These are phyloP conservation scores for Podospora bellae-mahoneyi DNA, from an alignment of 495 filamentous ascomycete species.

Conservation along the genomic window DNA sequence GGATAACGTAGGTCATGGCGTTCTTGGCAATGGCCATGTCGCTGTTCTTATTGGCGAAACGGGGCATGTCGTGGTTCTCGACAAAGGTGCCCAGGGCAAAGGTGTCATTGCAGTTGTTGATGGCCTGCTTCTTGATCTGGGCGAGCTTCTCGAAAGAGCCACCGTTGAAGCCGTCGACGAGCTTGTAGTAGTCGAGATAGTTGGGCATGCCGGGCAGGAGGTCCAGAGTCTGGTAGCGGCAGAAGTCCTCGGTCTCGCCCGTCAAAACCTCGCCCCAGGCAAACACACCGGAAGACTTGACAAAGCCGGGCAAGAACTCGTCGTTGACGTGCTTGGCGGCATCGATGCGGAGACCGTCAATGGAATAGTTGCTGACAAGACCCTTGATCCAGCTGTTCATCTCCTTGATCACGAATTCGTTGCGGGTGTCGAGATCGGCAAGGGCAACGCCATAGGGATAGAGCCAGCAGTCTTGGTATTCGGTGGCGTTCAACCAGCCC, in stretches of 20 bases:
- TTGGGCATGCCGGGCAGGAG: slow-evolving; percentile 68
- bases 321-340: slow-evolving; percentile 70
- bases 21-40: slow-evolving; percentile 65
- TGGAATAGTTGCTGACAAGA: slow-evolving; percentile 66
- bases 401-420: slow-evolving; percentile 48
- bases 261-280: slow-evolving; percentile 60
- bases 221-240: slow-evolving; percentile 29
- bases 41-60: slow-evolving; percentile 57
- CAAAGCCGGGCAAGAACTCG: slow-evolving; percentile 63
- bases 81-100: slow-evolving; percentile 58
- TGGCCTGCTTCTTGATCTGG: slow-evolving; percentile 19
- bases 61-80: slow-evolving; percentile 76
- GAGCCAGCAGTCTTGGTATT: slow-evolving; percentile 60
- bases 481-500: slow-evolving; percentile 50
- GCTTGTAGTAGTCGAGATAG: slow-evolving; percentile 65
- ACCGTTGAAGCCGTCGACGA: slow-evolving; percentile 40
- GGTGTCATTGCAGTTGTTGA: slow-evolving; percentile 30
- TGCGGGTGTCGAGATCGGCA: slow-evolving; percentile 67
- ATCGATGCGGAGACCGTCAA: slow-evolving; percentile 79
- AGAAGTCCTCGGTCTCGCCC: slow-evolving; percentile 27
- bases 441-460: slow-evolving; percentile 55
- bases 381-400: slow-evolving; percentile 63
- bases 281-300: slow-evolving; percentile 66
- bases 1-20: slow-evolving; percentile 64
- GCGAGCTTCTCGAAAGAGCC: slow-evolving; percentile 22